Base-by-base conservation (phyloP, 495 filamentous ascomycete species). In the Talaromyces ruber region DNA sequence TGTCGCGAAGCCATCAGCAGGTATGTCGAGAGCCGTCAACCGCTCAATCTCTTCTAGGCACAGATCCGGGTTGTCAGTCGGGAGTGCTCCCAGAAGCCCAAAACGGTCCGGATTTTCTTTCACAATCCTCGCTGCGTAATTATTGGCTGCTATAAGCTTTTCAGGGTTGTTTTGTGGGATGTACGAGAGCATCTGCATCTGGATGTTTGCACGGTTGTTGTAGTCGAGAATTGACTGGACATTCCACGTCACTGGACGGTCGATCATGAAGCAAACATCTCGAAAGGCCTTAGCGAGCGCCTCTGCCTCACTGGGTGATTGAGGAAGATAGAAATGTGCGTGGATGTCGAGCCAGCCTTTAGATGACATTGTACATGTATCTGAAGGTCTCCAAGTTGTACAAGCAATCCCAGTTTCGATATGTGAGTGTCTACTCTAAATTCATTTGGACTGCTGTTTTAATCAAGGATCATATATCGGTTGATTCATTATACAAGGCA, bases 271-370 rank as follows among this genome's bases (percentile, higher is more conserved):
- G 6, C 32, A 32, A 8, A 37, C 29, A 34, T n/a, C 30, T 22
- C 29, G 26, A 11, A 58, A 22, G 1, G 29, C 12, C 16, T 58
- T n/a, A 21, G 22, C 55, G 6, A 30, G 18, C 11, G 14, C 29
- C 9, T 29, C 55, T 12, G 25, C 55, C 24, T 58, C 55, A 1
- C 18, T 14, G 4, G n/a, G 29, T 32, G 30, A n/a, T 22, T 34
- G 55, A 30, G 30, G 55, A 58, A 22, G 55, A 16, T 29, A 34
- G 16, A 58, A 58, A 34, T 62, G 59, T 4, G 12, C 39, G n/a
- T 62, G 39, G 9, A 53, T 62, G 43, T 53, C 39, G 14, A 53
- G 45, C 59, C 47, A 53, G 14, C 45, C 59, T 47, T 47, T 47
- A 21, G n/a, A 47, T n/a, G 43, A 21, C 43, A 47, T 47, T 18